A percentile compares a stretch with the other conserved stretches of the same genome.
phyloP scores from a whole-genome alignment of 2,329 filamentous ascomycete species.

The Calcarisporium arbuscula region DNA sequence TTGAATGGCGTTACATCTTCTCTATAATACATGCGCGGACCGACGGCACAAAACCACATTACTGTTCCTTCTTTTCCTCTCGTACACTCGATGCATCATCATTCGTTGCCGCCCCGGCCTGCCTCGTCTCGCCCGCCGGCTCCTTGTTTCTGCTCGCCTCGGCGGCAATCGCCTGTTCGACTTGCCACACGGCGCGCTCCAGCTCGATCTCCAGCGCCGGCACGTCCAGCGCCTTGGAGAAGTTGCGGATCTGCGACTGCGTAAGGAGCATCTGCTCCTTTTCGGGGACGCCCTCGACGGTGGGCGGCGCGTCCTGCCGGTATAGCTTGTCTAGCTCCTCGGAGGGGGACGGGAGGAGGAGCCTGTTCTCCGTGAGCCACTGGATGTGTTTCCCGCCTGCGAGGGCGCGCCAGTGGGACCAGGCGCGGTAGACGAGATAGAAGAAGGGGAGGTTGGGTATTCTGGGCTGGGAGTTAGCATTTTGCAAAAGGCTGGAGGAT shows the following conservation, averaged over 20 bases:
- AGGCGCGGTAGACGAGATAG: slow-evolving; percentile 85
- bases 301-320: slow-evolving; percentile 30
- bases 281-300: slow-evolving; percentile 13
- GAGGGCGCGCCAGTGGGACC: slow-evolving; percentile 85
- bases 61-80: slow-evolving; percentile 11
- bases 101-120: background rate
- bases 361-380: slow-evolving; percentile 68
- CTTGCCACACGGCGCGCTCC: slow-evolving; percentile 70
- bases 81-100: background rate
- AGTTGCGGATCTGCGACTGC: slow-evolving; percentile 46
- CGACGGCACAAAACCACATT: no score
- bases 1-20: no score
- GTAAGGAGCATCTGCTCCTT: slow-evolving; percentile 37
- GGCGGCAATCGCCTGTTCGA: slow-evolving; percentile 45
- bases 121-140: slow-evolving; percentile 10
- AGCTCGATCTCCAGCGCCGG: slow-evolving; percentile 67
- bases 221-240: slow-evolving; percentile 57
- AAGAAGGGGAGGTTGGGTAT: slow-evolving; percentile 95
- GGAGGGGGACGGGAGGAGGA: slow-evolving; percentile 61
- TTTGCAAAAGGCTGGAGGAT: no score
- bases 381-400: slow-evolving; percentile 79
- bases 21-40: no score
- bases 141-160: no score
- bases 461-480: no score
- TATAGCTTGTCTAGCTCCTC: slow-evolving; percentile 71